Conservation (phyloP, 345 rosid genomes). For the Eucalyptus urophylla region DNA sequence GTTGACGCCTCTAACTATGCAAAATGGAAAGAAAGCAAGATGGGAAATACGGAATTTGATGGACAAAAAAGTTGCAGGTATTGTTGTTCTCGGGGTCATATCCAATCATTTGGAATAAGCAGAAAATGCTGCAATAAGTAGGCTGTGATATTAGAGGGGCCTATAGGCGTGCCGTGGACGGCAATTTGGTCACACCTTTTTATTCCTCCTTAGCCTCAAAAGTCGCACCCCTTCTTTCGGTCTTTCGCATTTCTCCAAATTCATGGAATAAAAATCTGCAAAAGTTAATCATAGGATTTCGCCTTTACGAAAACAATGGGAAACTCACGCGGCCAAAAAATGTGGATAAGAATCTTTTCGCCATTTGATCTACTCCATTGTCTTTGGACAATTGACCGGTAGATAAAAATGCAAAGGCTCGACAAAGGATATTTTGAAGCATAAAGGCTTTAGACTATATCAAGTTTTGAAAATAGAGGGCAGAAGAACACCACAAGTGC, state of each 20-base stretch:
- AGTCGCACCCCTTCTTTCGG: background rate
- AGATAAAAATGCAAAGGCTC: background rate
- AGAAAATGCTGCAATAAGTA: background rate
- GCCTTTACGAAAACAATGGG: background rate
- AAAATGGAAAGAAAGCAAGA: background rate
- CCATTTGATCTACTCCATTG: background rate
- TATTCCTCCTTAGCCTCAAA: background rate
- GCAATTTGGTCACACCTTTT: background rate
- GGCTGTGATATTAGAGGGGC: background rate
- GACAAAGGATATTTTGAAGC: background rate
- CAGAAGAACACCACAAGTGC: too few species aligned
- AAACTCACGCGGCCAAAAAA: background rate
- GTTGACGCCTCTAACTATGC: background rate
- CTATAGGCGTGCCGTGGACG: background rate
- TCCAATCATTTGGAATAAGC: background rate
- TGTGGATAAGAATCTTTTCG: background rate
- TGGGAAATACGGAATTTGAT: background rate
- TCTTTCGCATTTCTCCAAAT: background rate
- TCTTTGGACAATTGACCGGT: background rate
- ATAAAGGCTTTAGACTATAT: background rate
- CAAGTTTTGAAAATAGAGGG: background rate
- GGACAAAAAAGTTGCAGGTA: background rate
- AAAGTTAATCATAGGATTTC: background rate
- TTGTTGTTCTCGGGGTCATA: background rate
- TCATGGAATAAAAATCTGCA: background rate